Base-by-base conservation (phyloP, 2,329 filamentous ascomycete species). In the Xylaria arbuscula region DNA sequence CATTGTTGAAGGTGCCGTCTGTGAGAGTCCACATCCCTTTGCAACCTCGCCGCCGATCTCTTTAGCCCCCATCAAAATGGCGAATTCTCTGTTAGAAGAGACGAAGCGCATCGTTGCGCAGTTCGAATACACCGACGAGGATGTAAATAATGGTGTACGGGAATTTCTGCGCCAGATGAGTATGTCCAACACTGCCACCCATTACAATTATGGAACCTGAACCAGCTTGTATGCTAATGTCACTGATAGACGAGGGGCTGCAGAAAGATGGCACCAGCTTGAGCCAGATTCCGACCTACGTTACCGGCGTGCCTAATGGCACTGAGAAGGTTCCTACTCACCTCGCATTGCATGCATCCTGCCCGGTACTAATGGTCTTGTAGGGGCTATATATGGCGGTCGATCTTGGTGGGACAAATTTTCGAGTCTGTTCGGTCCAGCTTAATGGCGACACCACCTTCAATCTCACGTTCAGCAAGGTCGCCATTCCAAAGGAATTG, bases 361-460 rank as follows among this genome's bases (percentile, higher is more conserved):
- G 38, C n/a, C 38, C n/a, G 28, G 28, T 45, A 50, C 66, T 74
- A 54, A 66, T 59, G 32, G 6, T 40, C 17, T 45, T 13, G n/a
- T 75, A 97, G 93, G 96, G 96, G 56, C 86, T 98, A 47, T 99
- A 98, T 83, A 90, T 99, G 78, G 95, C 96, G 47, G 94, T 99
- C 72, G 96, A 99, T 78, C 88, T 99, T n/a, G 96, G 96, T 70
- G 96, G 96, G 76, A 99, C 96, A 72, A 99, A 99, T 84, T 97
- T 98, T 82, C 92, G 96, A 75, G 96, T 99, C 77, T 99, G 96
- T 84, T 98, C 95, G 51, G 92, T 99, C 77, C 88, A 93, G 75
- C 86, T 99, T 69, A 94, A 97, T 79, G 96, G 96, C 77, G 93
- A 98, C 83, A 94, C 92, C 75, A 98, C 94, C 66, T 98, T 98